phyloP scores from a whole-genome alignment of 1,139 yeast species.

The Pichiaceae sp. region DNA sequence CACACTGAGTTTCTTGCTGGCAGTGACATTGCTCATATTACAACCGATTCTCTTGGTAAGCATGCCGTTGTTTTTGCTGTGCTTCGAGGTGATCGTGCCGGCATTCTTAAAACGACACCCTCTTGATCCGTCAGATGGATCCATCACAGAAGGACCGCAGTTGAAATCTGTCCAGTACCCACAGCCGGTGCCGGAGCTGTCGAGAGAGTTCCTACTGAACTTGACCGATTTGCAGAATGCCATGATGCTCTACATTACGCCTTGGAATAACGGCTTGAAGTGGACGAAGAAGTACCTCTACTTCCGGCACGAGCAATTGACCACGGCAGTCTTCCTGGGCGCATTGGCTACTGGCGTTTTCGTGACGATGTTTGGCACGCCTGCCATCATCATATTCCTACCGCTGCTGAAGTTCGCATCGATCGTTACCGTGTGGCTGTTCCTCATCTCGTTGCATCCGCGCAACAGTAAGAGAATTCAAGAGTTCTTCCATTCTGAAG shows the following conservation, averaged over 20 bases:
- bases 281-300: slow-evolving; percentile 51
- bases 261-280: slow-evolving; percentile 49
- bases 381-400: slow-evolving; percentile 21
- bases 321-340: slow-evolving; percentile 42
- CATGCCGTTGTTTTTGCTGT: slow-evolving; percentile 45
- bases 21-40: slow-evolving; percentile 51
- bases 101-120: slow-evolving; percentile 48
- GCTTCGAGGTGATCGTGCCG: slow-evolving; percentile 58
- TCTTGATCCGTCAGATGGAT: slow-evolving; percentile 23
- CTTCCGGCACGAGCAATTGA: slow-evolving; percentile 56
- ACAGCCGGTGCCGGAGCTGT: slow-evolving; percentile 70
- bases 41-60: slow-evolving; percentile 51
- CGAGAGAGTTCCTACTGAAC: slow-evolving; percentile 70
- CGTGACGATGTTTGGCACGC: slow-evolving; percentile 19
- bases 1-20: slow-evolving; percentile 50
- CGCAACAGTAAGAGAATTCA: slow-evolving; percentile 35
- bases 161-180: slow-evolving; percentile 44
- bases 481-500: slow-evolving; percentile 45
- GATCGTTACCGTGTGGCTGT: slow-evolving; percentile 43
- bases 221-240: slow-evolving; percentile 80
- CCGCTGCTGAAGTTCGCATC: slow-evolving; percentile 32
- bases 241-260: slow-evolving; percentile 59
- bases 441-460: slow-evolving; percentile 48
- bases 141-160: slow-evolving; percentile 48
- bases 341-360: slow-evolving; percentile 23